Evolutionary conservation across 768 basidiomycete genomes (phyloP).

Genomic region (Hygrocybe coccinea): DNA sequence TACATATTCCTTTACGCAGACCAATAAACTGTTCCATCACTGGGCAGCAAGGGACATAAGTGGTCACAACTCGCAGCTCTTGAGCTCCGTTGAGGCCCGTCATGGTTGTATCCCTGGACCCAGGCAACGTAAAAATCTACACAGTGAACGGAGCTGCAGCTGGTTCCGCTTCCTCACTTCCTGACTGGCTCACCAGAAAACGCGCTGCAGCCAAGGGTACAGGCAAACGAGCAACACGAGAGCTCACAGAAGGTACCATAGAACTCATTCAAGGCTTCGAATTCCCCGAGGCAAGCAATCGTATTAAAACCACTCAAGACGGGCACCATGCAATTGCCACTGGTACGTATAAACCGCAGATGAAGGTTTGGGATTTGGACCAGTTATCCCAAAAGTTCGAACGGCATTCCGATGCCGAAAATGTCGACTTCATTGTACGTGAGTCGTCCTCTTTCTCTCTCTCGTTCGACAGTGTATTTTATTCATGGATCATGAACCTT

Average conservation of each 20-base stretch:
- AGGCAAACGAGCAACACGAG: conserved; percentile 60
- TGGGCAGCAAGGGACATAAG: too few relatives aligned
- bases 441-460: too few relatives aligned
- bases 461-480: background rate
- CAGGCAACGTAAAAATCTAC: conserved; percentile 67
- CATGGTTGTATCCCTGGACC: background rate
- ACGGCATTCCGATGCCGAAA: conserved; percentile 92
- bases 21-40: too few relatives aligned
- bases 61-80: background rate
- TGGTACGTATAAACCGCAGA: conserved; percentile 96
- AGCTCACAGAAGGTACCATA: conserved; percentile 78
- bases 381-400: conserved; percentile 93
- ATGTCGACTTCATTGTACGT: conserved; percentile 97
- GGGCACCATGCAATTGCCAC: conserved; percentile 92
- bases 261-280: conserved; percentile 95
- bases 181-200: conserved; percentile 85
- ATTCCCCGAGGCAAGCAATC: conserved; percentile 94
- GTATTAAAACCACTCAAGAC: conserved; percentile 84
- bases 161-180: conserved; percentile 85
- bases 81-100: background rate
- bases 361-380: conserved; percentile 92
- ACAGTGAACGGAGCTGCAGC: conserved; percentile 91
- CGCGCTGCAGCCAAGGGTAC: conserved; percentile 56
- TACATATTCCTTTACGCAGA: too few relatives aligned
- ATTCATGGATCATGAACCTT: conserved; percentile 4